A percentile compares a stretch with the other conserved stretches of the same genome.
These are phyloP conservation scores for Blastobotrys malaysiensis DNA, from an alignment of 1,139 yeast species.

Conservation along the genomic window DNA sequence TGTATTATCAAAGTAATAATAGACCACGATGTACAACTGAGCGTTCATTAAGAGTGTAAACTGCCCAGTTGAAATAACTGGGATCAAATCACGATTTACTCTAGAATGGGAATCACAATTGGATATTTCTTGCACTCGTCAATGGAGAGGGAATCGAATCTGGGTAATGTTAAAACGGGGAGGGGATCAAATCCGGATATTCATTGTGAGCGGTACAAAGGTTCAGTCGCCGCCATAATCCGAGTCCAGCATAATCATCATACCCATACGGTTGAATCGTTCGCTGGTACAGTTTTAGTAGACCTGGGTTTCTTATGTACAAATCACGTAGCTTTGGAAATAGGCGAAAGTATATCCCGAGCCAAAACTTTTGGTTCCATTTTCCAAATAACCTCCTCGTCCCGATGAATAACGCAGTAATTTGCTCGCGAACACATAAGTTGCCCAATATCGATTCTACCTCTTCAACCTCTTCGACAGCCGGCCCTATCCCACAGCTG, in stretches of 20 bases:
- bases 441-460: not conserved
- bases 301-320: not conserved
- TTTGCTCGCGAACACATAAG: not conserved
- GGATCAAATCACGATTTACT: no score
- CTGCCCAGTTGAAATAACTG: no score
- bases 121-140: no score
- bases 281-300: not conserved
- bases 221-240: not conserved
- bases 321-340: not conserved
- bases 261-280: not conserved
- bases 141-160: constrained; percentile 1
- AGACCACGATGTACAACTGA: no score
- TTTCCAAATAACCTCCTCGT: not conserved
- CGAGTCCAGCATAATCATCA: not conserved
- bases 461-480: not conserved
- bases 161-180: not conserved
- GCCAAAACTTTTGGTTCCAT: not conserved
- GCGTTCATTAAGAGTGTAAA: no score
- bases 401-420: not conserved
- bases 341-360: not conserved
- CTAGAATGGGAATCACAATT: no score
- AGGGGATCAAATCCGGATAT: not conserved
- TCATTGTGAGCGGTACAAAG: not conserved
- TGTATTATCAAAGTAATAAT: no score
- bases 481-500: not conserved